phyloP scores from a whole-genome alignment of 1,139 yeast genomes.

The Geotrichum macrosporum region DNA sequence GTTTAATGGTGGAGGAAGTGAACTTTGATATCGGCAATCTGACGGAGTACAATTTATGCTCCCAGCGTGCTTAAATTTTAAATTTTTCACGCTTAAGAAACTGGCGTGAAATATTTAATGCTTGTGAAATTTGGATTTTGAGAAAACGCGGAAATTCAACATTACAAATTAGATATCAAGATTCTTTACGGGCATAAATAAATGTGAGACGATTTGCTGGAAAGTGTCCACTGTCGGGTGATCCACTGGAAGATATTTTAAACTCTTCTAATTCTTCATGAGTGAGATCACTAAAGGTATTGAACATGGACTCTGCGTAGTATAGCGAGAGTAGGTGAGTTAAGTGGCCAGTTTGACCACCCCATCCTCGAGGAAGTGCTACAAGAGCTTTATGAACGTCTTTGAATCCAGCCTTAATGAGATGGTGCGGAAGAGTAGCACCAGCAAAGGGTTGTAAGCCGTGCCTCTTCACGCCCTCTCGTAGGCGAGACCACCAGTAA shows the following conservation, averaged over 20 bases:
- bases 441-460: conserved; percentile 38
- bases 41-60: too few relatives aligned
- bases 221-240: not conserved
- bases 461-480: conserved; percentile 29
- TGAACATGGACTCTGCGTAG: conserved; percentile 32
- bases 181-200: conserved; percentile 8
- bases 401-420: conserved; percentile 36
- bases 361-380: conserved; percentile 36
- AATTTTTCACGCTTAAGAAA: too few relatives aligned
- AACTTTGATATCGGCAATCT: not conserved
- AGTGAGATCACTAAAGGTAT: conserved; percentile 29
- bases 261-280: conserved; percentile 27
- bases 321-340: conserved; percentile 33
- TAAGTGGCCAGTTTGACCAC: conserved; percentile 35
- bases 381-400: conserved; percentile 31
- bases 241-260: not conserved
- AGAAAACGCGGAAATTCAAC: not conserved
- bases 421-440: conserved; percentile 26
- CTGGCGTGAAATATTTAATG: too few relatives aligned
- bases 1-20: not conserved
- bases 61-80: too few relatives aligned
- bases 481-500: conserved; percentile 31
- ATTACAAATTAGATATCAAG: not conserved
- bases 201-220: conserved; percentile 3
- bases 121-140: not conserved